Evolutionary conservation across 768 basidiomycete species (phyloP).

Genomic region (Lactarius indigo): DNA sequence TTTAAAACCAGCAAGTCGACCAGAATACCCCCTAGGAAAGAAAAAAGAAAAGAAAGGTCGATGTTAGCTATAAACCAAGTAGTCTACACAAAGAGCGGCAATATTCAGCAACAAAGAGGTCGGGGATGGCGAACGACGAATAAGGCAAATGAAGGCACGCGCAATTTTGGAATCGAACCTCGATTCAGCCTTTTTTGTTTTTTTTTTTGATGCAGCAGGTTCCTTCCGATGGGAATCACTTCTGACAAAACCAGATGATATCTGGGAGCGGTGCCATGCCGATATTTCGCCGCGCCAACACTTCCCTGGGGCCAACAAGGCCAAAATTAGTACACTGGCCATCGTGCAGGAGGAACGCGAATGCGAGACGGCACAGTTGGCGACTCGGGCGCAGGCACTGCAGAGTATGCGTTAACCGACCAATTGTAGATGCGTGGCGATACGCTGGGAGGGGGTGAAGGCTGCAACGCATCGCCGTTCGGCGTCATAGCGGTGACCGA

Average conservation of each 20-base stretch:
- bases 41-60: neutral
- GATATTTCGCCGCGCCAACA: conserved; percentile 1
- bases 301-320: neutral
- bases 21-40: neutral
- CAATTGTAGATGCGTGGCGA: conserved; percentile 24
- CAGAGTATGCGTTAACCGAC: conserved; percentile 1
- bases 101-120: conserved; percentile 16
- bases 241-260: neutral
- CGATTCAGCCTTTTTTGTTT: conserved; percentile 1
- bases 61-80: conserved; percentile 16
- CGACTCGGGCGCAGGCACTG: conserved; percentile 11
- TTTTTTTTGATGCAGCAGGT: conserved; percentile 8
- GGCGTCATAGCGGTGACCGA: conserved; percentile 4
- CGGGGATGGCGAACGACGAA: conserved; percentile 11
- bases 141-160: neutral
- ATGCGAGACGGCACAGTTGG: conserved; percentile 15
- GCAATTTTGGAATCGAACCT: conserved; percentile 18
- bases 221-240: neutral
- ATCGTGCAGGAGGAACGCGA: conserved; percentile 13
- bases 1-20: conserved; percentile 5
- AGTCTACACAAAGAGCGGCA: conserved; percentile 20
- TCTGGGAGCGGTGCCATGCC: neutral
- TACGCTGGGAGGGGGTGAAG: conserved; percentile 25
- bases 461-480: conserved; percentile 9
- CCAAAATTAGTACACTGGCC: conserved; percentile 16